A percentile compares a stretch with the other conserved stretches of the same genome.
phyloP scores from a whole-genome alignment of 345 rosid species.

The Gossypium longicalyx region DNA sequence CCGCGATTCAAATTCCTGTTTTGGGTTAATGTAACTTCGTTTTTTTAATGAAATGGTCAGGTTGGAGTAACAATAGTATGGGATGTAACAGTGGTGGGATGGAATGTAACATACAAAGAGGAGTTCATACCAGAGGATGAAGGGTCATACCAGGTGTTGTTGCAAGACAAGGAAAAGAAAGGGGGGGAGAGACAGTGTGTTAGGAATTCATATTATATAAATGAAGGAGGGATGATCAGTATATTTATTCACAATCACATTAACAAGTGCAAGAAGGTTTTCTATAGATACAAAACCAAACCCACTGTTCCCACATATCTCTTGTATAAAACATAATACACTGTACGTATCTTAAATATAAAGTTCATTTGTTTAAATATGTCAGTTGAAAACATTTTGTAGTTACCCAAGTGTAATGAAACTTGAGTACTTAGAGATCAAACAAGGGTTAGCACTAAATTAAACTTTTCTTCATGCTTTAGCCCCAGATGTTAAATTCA shows the following conservation, averaged over 20 bases:
- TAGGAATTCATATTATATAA: constrained; percentile 48
- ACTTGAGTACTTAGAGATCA: too few species aligned
- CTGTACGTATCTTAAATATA: too few species aligned
- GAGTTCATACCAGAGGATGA: constrained; percentile 63
- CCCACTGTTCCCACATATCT: constrained; percentile 36
- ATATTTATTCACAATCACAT: constrained; percentile 37
- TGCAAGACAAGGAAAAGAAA: constrained; percentile 35
- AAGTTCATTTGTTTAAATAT: too few species aligned
- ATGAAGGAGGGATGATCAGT: constrained; percentile 51
- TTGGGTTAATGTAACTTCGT: too few species aligned
- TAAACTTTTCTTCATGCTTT: too few species aligned
- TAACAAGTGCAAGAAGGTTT: constrained; percentile 41
- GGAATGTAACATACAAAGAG: constrained; percentile 49
- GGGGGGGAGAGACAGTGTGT: constrained; percentile 23
- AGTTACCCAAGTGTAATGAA: too few species aligned
- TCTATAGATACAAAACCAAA: constrained; percentile 44
- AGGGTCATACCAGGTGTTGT: constrained; percentile 46
- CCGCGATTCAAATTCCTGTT: background rate
- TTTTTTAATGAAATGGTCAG: constrained; percentile 15
- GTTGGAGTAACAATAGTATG: constrained; percentile 43
- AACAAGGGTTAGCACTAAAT: too few species aligned
- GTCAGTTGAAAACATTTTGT: too few species aligned
- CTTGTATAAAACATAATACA: too few species aligned
- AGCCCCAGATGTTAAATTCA: too few species aligned
- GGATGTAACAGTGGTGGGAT: constrained; percentile 52